Conservation (phyloP, 306 rosid genomes). For the Oemleria cerasiformis region DNA sequence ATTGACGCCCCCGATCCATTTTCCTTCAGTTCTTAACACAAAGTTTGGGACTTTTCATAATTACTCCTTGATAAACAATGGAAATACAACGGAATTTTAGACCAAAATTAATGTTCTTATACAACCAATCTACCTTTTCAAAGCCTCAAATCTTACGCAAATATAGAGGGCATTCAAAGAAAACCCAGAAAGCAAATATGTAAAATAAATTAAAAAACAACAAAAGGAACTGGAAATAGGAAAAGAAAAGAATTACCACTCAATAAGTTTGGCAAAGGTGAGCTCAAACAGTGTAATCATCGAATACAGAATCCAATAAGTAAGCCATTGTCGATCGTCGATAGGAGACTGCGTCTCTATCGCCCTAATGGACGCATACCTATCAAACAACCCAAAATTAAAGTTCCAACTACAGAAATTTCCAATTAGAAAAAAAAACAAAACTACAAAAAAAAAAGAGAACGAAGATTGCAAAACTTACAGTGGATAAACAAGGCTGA, state of each 20-base stretch:
- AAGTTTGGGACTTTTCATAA: neutral
- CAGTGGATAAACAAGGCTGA: conserved; percentile 96
- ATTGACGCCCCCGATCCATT: neutral
- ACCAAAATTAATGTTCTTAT: neutral
- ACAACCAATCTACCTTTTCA: neutral
- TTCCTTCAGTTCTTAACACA: neutral
- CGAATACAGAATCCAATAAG: conserved; percentile 95
- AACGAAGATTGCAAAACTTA: conserved; percentile 39
- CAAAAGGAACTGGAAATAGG: neutral
- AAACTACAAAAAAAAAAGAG: neutral
- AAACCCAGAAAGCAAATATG: neutral
- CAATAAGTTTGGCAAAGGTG: conserved; percentile 76
- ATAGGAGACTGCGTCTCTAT: conserved; percentile 78
- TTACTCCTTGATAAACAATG: neutral
- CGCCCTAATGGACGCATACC: conserved; percentile 90
- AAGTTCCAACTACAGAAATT: neutral
- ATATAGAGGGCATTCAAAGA: conserved; percentile 13
- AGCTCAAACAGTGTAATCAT: conserved; percentile 90
- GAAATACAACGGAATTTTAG: neutral
- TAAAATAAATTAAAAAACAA: neutral
- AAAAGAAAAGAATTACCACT: conserved; percentile 51
- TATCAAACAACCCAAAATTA: conserved; percentile 29
- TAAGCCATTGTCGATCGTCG: conserved; percentile 98
- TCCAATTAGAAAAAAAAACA: neutral
- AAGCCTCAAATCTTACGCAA: conserved; percentile 6